Percentiles rank a stretch among this genome's conserved stretches.
These are phyloP conservation scores for Linnemannia schmuckeri DNA, from an alignment of 192 early-diverging fungal species.

Conservation along the genomic window DNA sequence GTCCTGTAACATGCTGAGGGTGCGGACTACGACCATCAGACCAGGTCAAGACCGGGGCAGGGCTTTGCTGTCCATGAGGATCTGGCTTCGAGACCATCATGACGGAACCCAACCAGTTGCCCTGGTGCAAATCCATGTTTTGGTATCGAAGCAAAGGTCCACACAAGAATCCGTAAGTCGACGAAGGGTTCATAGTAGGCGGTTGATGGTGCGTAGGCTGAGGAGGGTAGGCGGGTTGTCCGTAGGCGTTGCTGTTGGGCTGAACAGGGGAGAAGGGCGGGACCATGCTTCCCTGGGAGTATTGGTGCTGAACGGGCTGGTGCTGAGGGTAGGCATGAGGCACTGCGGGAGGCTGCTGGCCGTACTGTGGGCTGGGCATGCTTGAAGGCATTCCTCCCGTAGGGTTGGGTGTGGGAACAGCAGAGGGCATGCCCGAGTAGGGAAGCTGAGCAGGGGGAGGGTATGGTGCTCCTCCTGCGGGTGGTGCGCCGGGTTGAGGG, in stretches of 20 bases:
- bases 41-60: slow-evolving; percentile 45
- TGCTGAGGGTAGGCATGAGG: background rate
- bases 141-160: slow-evolving; percentile 64
- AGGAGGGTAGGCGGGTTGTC: slow-evolving; percentile 6
- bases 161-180: slow-evolving; percentile 29
- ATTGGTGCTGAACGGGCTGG: slow-evolving; percentile 20
- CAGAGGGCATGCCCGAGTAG: slow-evolving; percentile 16
- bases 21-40: slow-evolving; percentile 13
- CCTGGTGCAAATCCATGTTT: slow-evolving; percentile 52
- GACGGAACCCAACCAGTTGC: slow-evolving; percentile 61
- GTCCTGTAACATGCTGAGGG: slow-evolving; percentile 25
- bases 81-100: slow-evolving; percentile 59
- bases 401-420: slow-evolving; percentile 29
- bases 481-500: slow-evolving; percentile 9
- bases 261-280: background rate
- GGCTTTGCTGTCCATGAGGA: slow-evolving; percentile 38
- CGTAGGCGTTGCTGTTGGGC: background rate
- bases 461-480: background rate
- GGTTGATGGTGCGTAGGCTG: slow-evolving; percentile 4
- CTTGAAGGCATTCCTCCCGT: slow-evolving; percentile 10
- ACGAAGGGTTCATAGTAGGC: background rate
- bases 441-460: slow-evolving; percentile 26
- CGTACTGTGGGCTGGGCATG: slow-evolving; percentile 34
- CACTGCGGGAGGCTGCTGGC: background rate
- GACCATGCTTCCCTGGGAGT: slow-evolving; percentile 4